phyloP scores from a whole-genome alignment of 768 basidiomycete species.

The Rhizopogon salebrosus region DNA sequence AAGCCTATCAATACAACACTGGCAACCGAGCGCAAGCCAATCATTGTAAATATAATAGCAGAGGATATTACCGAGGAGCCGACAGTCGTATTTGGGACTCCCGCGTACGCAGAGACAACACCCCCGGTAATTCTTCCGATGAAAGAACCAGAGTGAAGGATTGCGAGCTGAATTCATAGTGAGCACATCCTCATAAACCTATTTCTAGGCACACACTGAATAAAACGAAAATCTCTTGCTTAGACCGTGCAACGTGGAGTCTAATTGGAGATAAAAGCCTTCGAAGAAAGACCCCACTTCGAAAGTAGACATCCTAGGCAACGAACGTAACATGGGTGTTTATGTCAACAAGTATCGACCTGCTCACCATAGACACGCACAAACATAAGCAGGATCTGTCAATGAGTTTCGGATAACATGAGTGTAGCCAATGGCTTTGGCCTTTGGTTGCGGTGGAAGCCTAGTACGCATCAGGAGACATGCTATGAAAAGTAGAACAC shows the following conservation, averaged over 20 bases:
- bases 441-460: conserved; percentile 26
- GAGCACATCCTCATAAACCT: not conserved
- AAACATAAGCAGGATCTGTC: conserved; percentile 16
- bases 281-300: conserved; percentile 41
- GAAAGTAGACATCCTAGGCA: conserved; percentile 14
- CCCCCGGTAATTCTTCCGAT: conserved; percentile 42
- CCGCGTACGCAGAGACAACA: conserved; percentile 34
- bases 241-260: conserved; percentile 45
- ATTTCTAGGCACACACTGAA: conserved; percentile 30
- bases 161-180: conserved; percentile 35
- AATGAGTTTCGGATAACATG: conserved; percentile 21
- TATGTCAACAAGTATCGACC: too few relatives aligned
- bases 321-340: not conserved
- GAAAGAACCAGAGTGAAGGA: conserved; percentile 46
- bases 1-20: conserved; percentile 37
- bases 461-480: conserved; percentile 35
- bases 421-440: not conserved
- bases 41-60: conserved; percentile 38
- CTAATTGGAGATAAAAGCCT: conserved; percentile 54
- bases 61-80: conserved; percentile 28
- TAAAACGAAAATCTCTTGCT: conserved; percentile 46
- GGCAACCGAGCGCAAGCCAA: conserved; percentile 33
- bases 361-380: conserved; percentile 17
- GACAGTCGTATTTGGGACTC: conserved; percentile 39
- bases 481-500: conserved; percentile 30